Percentiles rank a stretch among this genome's conserved stretches.
Evolutionary conservation across 2,329 filamentous ascomycete genomes (phyloP).

Genomic region (Cordyceps cicadae): DNA sequence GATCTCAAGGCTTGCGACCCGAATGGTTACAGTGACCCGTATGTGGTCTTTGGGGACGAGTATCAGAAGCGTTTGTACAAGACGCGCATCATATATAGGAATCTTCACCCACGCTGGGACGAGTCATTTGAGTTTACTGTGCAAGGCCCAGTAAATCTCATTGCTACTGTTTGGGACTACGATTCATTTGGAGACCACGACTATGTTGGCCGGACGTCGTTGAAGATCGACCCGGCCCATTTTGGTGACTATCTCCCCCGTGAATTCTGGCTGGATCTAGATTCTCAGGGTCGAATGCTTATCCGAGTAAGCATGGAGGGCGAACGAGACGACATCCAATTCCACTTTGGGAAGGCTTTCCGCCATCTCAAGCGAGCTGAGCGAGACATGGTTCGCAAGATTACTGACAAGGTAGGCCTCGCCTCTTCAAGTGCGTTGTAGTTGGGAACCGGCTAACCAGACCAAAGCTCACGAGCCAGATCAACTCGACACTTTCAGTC

Average conservation of each 20-base stretch:
- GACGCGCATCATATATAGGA: constrained; percentile 84
- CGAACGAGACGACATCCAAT: constrained; percentile 95
- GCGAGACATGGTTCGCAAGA: constrained; percentile 94
- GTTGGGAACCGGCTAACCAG: constrained; percentile 16
- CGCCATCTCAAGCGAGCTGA: constrained; percentile 90
- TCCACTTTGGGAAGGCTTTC: constrained; percentile 97
- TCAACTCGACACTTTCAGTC: constrained; percentile 77
- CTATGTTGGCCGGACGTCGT: constrained; percentile 89
- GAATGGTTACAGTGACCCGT: constrained; percentile 88
- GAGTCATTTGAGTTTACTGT: constrained; percentile 96
- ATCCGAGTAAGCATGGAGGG: constrained; percentile 97
- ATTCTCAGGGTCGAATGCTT: constrained; percentile 84
- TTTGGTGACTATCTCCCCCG: constrained; percentile 93
- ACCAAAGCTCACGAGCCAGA: constrained; percentile 75
- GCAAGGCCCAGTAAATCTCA: constrained; percentile 81
- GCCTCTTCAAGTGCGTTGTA: constrained; percentile 14
- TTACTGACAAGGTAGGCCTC: constrained; percentile 79
- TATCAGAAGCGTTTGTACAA: constrained; percentile 96
- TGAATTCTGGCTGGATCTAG: constrained; percentile 96
- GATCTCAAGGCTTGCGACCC: constrained; percentile 97
- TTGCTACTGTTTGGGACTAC: constrained; percentile 97
- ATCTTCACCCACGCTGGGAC: constrained; percentile 91
- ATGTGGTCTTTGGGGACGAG: constrained; percentile 93
- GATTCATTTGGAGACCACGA: constrained; percentile 96
- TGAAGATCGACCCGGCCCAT: constrained; percentile 96